These are phyloP conservation scores for Fusarium sp. DNA, from an alignment of 2,329 filamentous ascomycete species.

Conservation along the genomic window DNA sequence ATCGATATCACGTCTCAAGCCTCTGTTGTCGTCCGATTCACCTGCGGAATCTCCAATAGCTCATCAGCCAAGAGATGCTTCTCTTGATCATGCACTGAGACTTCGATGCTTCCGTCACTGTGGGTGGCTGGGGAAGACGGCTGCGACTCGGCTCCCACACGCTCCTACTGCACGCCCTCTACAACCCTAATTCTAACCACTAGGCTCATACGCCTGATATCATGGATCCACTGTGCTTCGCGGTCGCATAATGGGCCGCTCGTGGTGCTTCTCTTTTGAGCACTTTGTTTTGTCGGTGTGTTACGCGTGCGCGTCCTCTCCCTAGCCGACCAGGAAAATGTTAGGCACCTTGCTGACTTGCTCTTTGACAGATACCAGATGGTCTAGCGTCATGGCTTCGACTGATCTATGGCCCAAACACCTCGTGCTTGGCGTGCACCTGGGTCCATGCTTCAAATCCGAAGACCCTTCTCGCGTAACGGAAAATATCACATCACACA, in stretches of 20 bases:
- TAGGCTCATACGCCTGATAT: conserved; percentile 41
- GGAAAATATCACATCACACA: conserved; percentile 25
- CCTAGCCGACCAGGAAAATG: conserved; percentile 20
- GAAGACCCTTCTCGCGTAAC: conserved; percentile 22
- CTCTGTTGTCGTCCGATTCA: conserved; percentile 35
- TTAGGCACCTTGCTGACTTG: conserved; percentile 36
- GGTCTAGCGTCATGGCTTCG: conserved; percentile 36
- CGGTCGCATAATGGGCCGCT: conserved; percentile 49
- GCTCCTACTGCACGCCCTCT: conserved; percentile 37
- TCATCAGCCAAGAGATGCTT: conserved; percentile 29
- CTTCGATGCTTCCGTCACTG: conserved; percentile 24
- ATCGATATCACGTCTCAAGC: conserved; percentile 24
- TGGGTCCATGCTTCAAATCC: conserved; percentile 37
- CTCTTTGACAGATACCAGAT: conserved; percentile 32
- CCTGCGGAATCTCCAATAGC: conserved; percentile 33
- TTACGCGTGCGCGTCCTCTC: conserved; percentile 46
- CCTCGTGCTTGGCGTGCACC: conserved; percentile 35
- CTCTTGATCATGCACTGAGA: conserved; percentile 24
- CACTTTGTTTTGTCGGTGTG: conserved; percentile 50
- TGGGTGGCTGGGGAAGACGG: conserved; percentile 39
- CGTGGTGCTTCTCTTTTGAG: conserved; percentile 41
- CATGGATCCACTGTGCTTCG: conserved; percentile 48
- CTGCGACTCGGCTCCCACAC: conserved; percentile 35
- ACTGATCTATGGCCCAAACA: conserved; percentile 33
- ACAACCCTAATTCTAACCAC: conserved; percentile 33